Conservation (phyloP, 345 rosid genomes). For the Arabis hirsuta region DNA sequence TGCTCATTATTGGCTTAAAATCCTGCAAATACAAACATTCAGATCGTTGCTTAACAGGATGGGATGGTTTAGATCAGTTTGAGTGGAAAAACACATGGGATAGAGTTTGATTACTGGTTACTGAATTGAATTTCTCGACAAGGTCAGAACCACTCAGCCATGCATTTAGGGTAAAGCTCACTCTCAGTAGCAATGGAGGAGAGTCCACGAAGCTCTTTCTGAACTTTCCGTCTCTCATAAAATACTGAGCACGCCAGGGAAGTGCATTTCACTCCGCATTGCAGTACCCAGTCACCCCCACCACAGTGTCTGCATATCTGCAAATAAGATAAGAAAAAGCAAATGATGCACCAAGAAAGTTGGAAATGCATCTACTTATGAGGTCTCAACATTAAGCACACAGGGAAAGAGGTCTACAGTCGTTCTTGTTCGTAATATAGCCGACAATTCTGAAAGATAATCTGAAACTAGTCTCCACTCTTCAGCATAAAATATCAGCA, state of each 20-base stretch:
- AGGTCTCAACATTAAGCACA: neutral
- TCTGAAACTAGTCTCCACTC: constrained; percentile 9
- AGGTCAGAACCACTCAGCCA: constrained; percentile 83
- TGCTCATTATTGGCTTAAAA: neutral
- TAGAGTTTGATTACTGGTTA: constrained; percentile 25
- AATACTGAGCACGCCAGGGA: constrained; percentile 91
- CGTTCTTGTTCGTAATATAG: neutral
- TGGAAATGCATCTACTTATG: neutral
- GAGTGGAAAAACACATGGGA: neutral
- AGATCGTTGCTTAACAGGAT: neutral
- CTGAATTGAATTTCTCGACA: constrained; percentile 5
- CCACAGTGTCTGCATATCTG: constrained; percentile 95
- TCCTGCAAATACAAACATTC: constrained; percentile 21
- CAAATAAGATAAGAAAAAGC: constrained; percentile 25
- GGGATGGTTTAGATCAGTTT: neutral
- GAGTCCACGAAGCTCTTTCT: constrained; percentile 77
- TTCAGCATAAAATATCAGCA: neutral
- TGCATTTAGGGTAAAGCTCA: constrained; percentile 80
- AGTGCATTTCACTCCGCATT: constrained; percentile 82
- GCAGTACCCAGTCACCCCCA: constrained; percentile 93
- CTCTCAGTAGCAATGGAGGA: constrained; percentile 62
- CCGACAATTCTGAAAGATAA: neutral
- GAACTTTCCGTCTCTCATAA: constrained; percentile 88
- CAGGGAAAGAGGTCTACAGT: neutral
- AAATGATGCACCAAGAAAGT: constrained; percentile 20